Conservation (phyloP, 768 basidiomycete genomes). For the Trametes gibbosa region DNA sequence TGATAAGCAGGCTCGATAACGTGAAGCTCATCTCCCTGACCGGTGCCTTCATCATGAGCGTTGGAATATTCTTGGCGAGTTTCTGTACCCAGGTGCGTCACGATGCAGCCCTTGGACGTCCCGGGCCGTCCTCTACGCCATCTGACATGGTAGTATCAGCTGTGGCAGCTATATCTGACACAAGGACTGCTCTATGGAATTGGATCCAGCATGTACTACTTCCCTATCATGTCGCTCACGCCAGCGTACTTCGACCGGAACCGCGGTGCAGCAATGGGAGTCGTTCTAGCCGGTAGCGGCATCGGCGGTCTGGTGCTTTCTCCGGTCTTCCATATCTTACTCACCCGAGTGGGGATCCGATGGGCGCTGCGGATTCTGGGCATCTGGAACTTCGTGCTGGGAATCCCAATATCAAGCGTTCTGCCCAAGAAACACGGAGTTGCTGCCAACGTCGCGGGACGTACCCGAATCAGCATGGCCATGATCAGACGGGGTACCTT, state of each 20-base stretch:
- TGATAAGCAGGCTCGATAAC: constrained; percentile 35
- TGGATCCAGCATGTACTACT: constrained; percentile 44
- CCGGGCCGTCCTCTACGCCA: not conserved
- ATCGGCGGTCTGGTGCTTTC: constrained; percentile 45
- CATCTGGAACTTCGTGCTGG: constrained; percentile 39
- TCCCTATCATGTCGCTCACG: constrained; percentile 41
- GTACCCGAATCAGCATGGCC: constrained; percentile 34
- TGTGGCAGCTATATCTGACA: constrained; percentile 44
- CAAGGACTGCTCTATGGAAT: constrained; percentile 43
- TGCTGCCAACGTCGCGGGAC: constrained; percentile 8
- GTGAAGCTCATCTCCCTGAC: constrained; percentile 35
- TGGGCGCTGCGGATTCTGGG: constrained; percentile 41
- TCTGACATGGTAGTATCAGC: constrained; percentile 21
- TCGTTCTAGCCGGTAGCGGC: constrained; percentile 41
- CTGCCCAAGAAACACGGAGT: constrained; percentile 29
- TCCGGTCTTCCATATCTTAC: constrained; percentile 35
- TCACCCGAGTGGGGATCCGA: constrained; percentile 35
- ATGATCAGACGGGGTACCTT: constrained; percentile 42
- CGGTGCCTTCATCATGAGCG: constrained; percentile 41
- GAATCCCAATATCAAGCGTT: constrained; percentile 37
- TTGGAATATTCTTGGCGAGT: constrained; percentile 41
- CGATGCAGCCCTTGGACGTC: no score
- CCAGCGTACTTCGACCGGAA: constrained; percentile 44
- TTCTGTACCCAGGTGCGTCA: constrained; percentile 34
- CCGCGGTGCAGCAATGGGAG: constrained; percentile 44